These are phyloP conservation scores for Mortierella sp. DNA, from an alignment of 371 early-diverging fungal genomes.

Conservation along the genomic window DNA sequence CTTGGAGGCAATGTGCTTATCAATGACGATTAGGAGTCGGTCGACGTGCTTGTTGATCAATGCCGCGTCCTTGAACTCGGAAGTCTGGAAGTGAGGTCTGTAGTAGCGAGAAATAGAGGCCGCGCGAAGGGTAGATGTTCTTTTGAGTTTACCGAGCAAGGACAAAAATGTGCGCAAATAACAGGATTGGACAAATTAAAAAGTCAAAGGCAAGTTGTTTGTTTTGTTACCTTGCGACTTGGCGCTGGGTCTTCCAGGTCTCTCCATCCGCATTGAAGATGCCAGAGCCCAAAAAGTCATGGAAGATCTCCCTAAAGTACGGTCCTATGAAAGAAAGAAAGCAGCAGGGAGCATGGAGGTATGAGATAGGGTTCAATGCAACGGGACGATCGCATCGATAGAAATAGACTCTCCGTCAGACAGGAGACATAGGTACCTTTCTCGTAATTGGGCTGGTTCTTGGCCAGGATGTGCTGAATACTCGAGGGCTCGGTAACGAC, in stretches of 20 bases:
- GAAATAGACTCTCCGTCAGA: background rate
- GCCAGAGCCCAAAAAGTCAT: slow-evolving; percentile 49
- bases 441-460: slow-evolving; percentile 53
- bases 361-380: background rate
- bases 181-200: background rate
- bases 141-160: no score
- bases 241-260: slow-evolving; percentile 49
- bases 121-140: background rate
- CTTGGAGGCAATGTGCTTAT: slow-evolving; percentile 21
- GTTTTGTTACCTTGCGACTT: slow-evolving; percentile 35
- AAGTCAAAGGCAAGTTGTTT: background rate
- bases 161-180: no score
- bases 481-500: slow-evolving; percentile 42
- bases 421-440: slow-evolving; percentile 19
- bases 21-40: slow-evolving; percentile 33
- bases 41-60: slow-evolving; percentile 50
- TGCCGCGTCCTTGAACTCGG: slow-evolving; percentile 46
- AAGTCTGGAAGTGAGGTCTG: slow-evolving; percentile 51
- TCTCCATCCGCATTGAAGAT: slow-evolving; percentile 56
- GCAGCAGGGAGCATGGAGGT: background rate
- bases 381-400: no score
- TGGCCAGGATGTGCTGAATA: slow-evolving; percentile 52
- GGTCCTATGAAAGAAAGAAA: slow-evolving; percentile 19
- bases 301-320: slow-evolving; percentile 41
- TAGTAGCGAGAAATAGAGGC: background rate